Conservation (phyloP, 2,329 filamentous ascomycete species). For the Neonectria neomacrospora region DNA sequence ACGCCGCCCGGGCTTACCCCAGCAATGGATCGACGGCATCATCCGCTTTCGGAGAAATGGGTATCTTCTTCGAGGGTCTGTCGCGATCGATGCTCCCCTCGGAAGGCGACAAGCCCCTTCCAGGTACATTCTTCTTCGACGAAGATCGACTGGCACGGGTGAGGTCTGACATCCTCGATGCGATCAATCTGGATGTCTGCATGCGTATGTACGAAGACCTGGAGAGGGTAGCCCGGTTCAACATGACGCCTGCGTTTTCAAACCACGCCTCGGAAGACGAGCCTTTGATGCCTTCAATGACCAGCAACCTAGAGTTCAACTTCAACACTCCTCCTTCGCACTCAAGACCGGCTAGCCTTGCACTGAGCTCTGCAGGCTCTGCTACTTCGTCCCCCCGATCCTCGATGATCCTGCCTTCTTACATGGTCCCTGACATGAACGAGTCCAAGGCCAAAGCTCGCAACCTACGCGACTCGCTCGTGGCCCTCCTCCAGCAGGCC, state of each 20-base stretch:
- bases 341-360: constrained; percentile 63
- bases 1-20: constrained; percentile 55
- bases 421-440: constrained; percentile 51
- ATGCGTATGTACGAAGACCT: constrained; percentile 68
- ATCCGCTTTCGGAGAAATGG: constrained; percentile 67
- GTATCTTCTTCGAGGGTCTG: constrained; percentile 69
- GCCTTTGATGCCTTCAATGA: constrained; percentile 45
- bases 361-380: constrained; percentile 61
- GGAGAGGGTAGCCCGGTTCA: constrained; percentile 57
- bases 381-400: constrained; percentile 64
- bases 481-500: constrained; percentile 65
- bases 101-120: constrained; percentile 58
- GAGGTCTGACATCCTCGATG: constrained; percentile 69
- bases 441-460: constrained; percentile 58
- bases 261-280: constrained; percentile 39
- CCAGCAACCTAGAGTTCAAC: constrained; percentile 55
- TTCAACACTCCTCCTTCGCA: constrained; percentile 58
- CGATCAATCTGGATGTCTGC: constrained; percentile 72
- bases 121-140: constrained; percentile 72
- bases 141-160: constrained; percentile 72
- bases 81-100: constrained; percentile 67
- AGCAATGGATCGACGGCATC: constrained; percentile 46
- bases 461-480: constrained; percentile 63
- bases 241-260: constrained; percentile 40
- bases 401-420: constrained; percentile 53